Evolutionary conservation across 441 rosid genomes (phyloP).

Genomic region (Mallotus japonicus): DNA sequence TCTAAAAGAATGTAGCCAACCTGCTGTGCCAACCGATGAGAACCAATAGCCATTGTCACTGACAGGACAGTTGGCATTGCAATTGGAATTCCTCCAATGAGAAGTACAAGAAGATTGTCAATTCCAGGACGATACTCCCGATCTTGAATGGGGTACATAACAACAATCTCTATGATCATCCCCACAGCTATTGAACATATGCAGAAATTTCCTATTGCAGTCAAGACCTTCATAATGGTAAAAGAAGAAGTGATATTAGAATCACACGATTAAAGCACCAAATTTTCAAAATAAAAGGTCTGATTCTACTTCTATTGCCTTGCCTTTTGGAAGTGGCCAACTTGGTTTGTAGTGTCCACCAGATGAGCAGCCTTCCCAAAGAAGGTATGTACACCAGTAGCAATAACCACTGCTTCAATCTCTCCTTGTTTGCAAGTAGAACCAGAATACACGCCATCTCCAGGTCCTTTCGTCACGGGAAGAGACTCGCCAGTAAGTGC

Average conservation of each 20-base stretch:
- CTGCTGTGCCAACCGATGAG: slow-evolving; percentile 92
- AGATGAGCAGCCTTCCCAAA: slow-evolving; percentile 97
- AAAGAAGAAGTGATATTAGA: slow-evolving; percentile 14
- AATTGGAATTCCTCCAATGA: slow-evolving; percentile 96
- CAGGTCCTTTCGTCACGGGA: slow-evolving; percentile 91
- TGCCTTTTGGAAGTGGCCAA: slow-evolving; percentile 96
- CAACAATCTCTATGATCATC: slow-evolving; percentile 86
- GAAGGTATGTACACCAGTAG: slow-evolving; percentile 94
- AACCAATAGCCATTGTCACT: slow-evolving; percentile 96
- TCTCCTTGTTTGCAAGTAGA: slow-evolving; percentile 98
- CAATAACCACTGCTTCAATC: slow-evolving; percentile 89
- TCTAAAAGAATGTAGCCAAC: slow-evolving; percentile 33
- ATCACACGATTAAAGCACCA: neutral
- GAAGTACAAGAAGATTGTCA: slow-evolving; percentile 91
- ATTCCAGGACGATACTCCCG: slow-evolving; percentile 89
- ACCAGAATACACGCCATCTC: slow-evolving; percentile 95
- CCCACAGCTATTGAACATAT: slow-evolving; percentile 93
- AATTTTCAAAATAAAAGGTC: slow-evolving; percentile 8
- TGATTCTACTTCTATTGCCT: slow-evolving; percentile 19
- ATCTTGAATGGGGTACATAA: slow-evolving; percentile 93
- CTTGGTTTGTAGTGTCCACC: slow-evolving; percentile 93
- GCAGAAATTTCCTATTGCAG: slow-evolving; percentile 96
- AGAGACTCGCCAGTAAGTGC: slow-evolving; percentile 97
- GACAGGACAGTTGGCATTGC: slow-evolving; percentile 98
- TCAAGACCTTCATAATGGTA: slow-evolving; percentile 63